Percentiles rank a stretch among this genome's conserved stretches.
These are phyloP conservation scores for Geranium rotundifolium DNA, from an alignment of 345 rosid genomes.

Conservation along the genomic window DNA sequence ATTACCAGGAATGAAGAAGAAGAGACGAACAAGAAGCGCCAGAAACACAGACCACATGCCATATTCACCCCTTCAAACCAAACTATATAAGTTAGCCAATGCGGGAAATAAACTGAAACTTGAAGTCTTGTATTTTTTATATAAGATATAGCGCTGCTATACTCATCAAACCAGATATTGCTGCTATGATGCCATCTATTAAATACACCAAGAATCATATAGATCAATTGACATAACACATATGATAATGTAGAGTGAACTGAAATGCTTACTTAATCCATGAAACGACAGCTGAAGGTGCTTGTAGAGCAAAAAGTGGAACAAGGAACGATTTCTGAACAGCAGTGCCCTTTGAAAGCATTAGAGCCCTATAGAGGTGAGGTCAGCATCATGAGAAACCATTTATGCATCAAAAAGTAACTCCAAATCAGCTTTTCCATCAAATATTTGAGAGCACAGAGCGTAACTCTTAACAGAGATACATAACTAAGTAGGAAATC, in stretches of 20 bases:
- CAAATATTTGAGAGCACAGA: too few relatives aligned
- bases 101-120: not conserved
- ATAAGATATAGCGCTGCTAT: too few relatives aligned
- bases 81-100: constrained; percentile 7
- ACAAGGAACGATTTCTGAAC: constrained; percentile 67
- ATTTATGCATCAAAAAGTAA: not conserved
- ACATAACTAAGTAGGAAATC: too few relatives aligned
- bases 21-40: constrained; percentile 70
- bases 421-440: not conserved
- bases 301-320: constrained; percentile 67
- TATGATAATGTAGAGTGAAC: not conserved
- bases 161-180: too few relatives aligned
- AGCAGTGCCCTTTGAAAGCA: constrained; percentile 67
- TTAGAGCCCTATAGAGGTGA: constrained; percentile 35
- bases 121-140: not conserved
- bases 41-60: constrained; percentile 79
- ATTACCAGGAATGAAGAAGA: constrained; percentile 77
- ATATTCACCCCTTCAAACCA: constrained; percentile 70
- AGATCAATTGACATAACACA: not conserved
- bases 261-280: constrained; percentile 63
- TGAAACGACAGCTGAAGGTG: constrained; percentile 51
- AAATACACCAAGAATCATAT: not conserved
- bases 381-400: not conserved
- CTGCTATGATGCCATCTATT: not conserved
- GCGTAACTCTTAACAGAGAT: too few relatives aligned